phyloP scores from a whole-genome alignment of 495 filamentous ascomycete genomes.

The Daldinia loculata region DNA sequence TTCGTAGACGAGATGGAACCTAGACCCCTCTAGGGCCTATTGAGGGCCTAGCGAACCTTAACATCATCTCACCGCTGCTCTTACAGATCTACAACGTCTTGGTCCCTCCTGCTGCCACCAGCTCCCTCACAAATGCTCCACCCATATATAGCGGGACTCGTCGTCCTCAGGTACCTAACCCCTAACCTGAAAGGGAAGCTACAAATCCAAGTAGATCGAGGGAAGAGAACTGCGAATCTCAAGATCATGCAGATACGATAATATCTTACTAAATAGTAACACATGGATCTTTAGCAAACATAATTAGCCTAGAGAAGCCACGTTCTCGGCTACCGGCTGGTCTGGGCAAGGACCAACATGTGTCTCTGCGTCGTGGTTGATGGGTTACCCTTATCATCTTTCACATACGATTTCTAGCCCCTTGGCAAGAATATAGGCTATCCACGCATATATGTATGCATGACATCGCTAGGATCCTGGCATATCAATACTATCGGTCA shows the following conservation, averaged over 20 bases:
- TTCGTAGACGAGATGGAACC: conserved; percentile 11
- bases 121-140: neutral
- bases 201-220: neutral
- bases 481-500: neutral
- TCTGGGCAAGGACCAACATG: neutral
- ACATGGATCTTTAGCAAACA: neutral
- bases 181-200: conserved; percentile 1
- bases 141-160: neutral
- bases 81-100: conserved; percentile 24
- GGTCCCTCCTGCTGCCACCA: conserved; percentile 4
- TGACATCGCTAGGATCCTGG: neutral
- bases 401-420: neutral
- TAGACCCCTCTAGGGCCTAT: neutral
- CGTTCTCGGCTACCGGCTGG: neutral
- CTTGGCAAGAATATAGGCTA: neutral
- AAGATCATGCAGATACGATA: neutral
- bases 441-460: neutral
- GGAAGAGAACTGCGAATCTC: neutral
- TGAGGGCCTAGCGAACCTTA: conserved; percentile 4
- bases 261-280: neutral
- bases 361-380: neutral
- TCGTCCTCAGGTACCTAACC: conserved; percentile 1
- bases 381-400: neutral
- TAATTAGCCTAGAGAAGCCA: neutral
- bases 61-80: conserved; percentile 28